Evolutionary conservation across 306 rosid genomes (phyloP).

Genomic region (Quercus ilex): DNA sequence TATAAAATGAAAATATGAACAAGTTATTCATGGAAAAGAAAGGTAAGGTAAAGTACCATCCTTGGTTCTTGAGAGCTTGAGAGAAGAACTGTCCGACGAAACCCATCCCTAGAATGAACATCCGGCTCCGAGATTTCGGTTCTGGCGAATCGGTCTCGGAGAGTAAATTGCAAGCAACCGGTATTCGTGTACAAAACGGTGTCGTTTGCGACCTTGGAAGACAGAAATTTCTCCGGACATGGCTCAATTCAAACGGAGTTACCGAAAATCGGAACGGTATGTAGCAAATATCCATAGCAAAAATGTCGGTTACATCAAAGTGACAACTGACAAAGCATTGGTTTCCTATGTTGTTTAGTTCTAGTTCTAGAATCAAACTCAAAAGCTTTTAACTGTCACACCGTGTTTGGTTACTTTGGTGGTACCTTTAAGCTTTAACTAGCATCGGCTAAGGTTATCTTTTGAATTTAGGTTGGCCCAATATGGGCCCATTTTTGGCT

Average conservation of each 20-base stretch:
- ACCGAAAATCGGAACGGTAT: constrained; percentile 2
- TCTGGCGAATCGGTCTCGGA: constrained; percentile 8
- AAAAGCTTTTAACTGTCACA: background rate
- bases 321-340: background rate
- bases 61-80: constrained; percentile 53
- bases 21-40: no score
- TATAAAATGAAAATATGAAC: no score
- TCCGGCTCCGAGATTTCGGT: constrained; percentile 32
- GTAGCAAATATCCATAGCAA: constrained; percentile 26
- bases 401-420: no score
- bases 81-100: constrained; percentile 66
- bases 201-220: constrained; percentile 7
- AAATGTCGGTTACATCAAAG: no score
- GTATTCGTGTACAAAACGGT: background rate
- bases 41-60: constrained; percentile 46
- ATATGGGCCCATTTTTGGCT: background rate
- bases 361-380: background rate
- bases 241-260: constrained; percentile 3
- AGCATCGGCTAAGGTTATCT: background rate
- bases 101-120: constrained; percentile 75
- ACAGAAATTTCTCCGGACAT: constrained; percentile 8
- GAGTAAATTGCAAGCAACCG: background rate
- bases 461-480: background rate
- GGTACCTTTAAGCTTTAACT: background rate
- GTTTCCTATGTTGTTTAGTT: background rate